Conservation (phyloP, 2,329 filamentous ascomycete species). For the Hirsutella minnesotensis region DNA sequence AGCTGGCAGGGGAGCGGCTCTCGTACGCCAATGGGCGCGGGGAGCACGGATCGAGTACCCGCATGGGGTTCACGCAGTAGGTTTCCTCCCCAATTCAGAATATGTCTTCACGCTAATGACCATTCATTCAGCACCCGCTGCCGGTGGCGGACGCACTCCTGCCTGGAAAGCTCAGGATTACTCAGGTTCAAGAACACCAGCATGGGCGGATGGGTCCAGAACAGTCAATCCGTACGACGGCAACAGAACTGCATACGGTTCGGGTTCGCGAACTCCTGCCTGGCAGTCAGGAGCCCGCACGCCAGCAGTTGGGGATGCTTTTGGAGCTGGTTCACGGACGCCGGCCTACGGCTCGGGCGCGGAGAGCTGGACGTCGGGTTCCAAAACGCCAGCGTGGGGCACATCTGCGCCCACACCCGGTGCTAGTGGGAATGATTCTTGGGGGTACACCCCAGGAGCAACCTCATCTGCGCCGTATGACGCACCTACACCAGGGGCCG, state of each 20-base stretch:
- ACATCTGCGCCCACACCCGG: conserved; percentile 46
- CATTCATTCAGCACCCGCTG: conserved; percentile 37
- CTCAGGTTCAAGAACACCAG: conserved; percentile 52
- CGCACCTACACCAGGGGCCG: conserved; percentile 53
- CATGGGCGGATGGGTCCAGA: conserved; percentile 57
- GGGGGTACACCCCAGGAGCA: conserved; percentile 45
- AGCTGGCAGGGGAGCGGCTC: conserved; percentile 50
- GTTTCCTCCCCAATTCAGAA: conserved; percentile 16
- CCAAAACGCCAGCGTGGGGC: conserved; percentile 68
- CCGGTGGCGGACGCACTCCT: conserved; percentile 47
- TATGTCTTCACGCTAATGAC: background rate
- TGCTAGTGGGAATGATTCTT: conserved; percentile 45
- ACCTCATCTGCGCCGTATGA: conserved; percentile 46
- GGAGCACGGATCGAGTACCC: conserved; percentile 57
- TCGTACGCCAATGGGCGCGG: conserved; percentile 54
- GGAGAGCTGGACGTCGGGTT: conserved; percentile 54
- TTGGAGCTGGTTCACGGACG: conserved; percentile 56
- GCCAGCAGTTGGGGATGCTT: conserved; percentile 46
- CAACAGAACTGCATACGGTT: conserved; percentile 66
- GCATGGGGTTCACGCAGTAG: conserved; percentile 63
- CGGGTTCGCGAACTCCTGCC: conserved; percentile 58
- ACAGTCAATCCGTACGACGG: conserved; percentile 63
- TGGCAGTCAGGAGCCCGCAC: conserved; percentile 73
- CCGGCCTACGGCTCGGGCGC: conserved; percentile 43
- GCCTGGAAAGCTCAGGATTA: conserved; percentile 46